Evolutionary conservation across 495 filamentous ascomycete species (phyloP).

Genomic region (Alectoria sarmentosa): DNA sequence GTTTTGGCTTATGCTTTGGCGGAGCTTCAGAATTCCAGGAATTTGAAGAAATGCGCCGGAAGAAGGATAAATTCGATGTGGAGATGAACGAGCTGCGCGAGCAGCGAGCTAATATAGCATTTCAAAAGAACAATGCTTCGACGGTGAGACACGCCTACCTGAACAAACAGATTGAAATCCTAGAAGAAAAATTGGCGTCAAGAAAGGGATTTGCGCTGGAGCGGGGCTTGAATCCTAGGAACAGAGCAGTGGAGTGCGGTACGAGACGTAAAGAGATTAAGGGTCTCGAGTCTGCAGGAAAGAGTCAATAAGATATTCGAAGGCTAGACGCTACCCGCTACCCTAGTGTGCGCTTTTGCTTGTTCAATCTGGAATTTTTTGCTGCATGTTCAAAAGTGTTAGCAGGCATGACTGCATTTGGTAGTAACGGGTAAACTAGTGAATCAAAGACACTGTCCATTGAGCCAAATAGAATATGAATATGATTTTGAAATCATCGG

Average conservation of each 20-base stretch:
- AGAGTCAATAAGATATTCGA: no score
- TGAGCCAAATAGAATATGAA: no score
- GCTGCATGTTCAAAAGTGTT: no score
- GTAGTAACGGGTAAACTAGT: no score
- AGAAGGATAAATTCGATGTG: conserved; percentile 38
- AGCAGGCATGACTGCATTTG: no score
- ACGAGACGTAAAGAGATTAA: conserved; percentile 47
- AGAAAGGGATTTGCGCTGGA: conserved; percentile 37
- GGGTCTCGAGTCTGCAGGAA: conserved; percentile 17
- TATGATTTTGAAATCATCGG: no score
- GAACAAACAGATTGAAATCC: conserved; percentile 19
- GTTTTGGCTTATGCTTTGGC: conserved; percentile 71
- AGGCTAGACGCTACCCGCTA: no score
- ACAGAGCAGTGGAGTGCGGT: conserved; percentile 46
- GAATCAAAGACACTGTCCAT: no score
- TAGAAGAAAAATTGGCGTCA: conserved; percentile 33
- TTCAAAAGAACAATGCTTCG: neutral
- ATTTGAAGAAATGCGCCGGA: conserved; percentile 38
- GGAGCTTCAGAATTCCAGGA: conserved; percentile 44
- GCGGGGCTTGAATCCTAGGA: conserved; percentile 45
- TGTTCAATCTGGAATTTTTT: no score
- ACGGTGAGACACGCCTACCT: neutral
- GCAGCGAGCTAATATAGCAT: neutral
- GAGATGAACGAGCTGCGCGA: conserved; percentile 40
- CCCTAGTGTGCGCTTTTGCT: no score